Conservation (phyloP, 306 rosid species). For the Gillenia trifoliata region DNA sequence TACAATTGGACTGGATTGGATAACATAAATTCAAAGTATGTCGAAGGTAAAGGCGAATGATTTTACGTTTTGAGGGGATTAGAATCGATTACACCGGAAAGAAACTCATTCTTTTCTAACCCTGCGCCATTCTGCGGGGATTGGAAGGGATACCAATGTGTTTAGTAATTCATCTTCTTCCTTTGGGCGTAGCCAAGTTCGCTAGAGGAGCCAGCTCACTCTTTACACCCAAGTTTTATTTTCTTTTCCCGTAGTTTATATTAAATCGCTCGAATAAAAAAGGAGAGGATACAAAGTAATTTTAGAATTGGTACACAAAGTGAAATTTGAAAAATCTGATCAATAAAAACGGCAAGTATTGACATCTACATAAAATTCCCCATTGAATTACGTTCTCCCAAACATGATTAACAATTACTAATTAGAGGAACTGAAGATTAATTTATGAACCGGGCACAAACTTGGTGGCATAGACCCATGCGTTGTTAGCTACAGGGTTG, state of each 20-base stretch:
- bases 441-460: slow-evolving; percentile 74
- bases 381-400: slow-evolving; percentile 14
- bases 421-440: neutral
- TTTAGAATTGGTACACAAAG: neutral
- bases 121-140: too few relatives aligned
- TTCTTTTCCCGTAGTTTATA: too few relatives aligned
- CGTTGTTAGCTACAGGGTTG: slow-evolving; percentile 88
- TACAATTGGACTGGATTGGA: neutral
- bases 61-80: too few relatives aligned
- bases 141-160: too few relatives aligned
- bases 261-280: too few relatives aligned
- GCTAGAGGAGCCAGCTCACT: too few relatives aligned
- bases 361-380: neutral
- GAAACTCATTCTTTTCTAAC: too few relatives aligned
- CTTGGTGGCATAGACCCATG: slow-evolving; percentile 95
- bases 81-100: neutral
- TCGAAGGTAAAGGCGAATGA: neutral
- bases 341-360: neutral
- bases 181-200: too few relatives aligned
- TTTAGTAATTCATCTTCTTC: too few relatives aligned
- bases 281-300: too few relatives aligned
- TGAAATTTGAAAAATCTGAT: neutral
- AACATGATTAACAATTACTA: neutral
- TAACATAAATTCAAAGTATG: neutral
- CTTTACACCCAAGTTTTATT: too few relatives aligned